A percentile compares a stretch with the other conserved stretches of the same genome.
These are phyloP conservation scores for Trichoderma sp. DNA, from an alignment of 2,329 filamentous ascomycete species.

Conservation along the genomic window DNA sequence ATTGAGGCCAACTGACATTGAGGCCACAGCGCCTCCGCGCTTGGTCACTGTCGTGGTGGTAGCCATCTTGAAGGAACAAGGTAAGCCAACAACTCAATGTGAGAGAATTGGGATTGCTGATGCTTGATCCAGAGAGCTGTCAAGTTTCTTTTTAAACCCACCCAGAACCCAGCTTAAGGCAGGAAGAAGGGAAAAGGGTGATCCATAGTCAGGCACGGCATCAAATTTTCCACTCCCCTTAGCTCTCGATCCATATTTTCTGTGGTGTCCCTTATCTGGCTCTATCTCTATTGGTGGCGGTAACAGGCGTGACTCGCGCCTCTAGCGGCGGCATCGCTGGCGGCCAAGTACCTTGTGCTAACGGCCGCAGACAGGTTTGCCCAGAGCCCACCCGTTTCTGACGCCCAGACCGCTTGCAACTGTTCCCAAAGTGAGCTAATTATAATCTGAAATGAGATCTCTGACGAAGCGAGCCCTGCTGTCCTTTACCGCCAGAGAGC, in stretches of 20 bases:
- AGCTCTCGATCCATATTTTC: conserved; percentile 10
- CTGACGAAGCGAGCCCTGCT: not conserved
- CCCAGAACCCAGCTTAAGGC: conserved; percentile 8
- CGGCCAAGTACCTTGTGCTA: not conserved
- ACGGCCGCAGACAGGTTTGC: not conserved
- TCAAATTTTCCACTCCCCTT: conserved; percentile 20
- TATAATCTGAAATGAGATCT: conserved; percentile 18
- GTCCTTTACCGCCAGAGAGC: conserved; percentile 7
- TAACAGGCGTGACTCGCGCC: conserved; percentile 3
- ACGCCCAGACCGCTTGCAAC: conserved; percentile 4
- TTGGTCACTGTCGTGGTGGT: conserved; percentile 18
- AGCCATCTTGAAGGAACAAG: conserved; percentile 7
- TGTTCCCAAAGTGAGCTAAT: conserved; percentile 7
- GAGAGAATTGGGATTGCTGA: conserved; percentile 2
- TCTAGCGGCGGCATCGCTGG: not conserved
- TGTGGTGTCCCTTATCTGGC: conserved; percentile 16
- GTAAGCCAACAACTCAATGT: not conserved
- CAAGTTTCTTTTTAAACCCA: conserved; percentile 6
- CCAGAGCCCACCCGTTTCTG: not conserved
- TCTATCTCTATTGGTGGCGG: not conserved
- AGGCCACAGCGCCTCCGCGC: conserved; percentile 10
- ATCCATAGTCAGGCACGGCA: conserved; percentile 19
- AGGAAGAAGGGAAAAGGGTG: conserved; percentile 4
- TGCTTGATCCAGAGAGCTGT: not conserved
- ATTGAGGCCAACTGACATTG: conserved; percentile 6